Evolutionary conservation across 2,329 filamentous ascomycete genomes (phyloP).

Genomic region (Colletotrichum chlorophyti): DNA sequence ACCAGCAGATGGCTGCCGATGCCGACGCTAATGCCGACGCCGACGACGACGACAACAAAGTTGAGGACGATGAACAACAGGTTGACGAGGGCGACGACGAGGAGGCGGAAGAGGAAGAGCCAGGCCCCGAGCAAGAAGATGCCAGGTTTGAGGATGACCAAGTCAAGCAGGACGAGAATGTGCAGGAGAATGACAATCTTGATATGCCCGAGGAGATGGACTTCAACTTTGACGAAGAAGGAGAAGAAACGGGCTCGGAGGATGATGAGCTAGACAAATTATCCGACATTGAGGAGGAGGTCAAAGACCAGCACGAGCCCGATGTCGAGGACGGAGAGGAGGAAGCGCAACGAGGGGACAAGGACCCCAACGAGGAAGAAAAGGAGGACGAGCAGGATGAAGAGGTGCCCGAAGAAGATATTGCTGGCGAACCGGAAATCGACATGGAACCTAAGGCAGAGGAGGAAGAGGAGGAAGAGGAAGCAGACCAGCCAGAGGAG

Average conservation of each 20-base stretch:
- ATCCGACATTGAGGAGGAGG: conserved; percentile 54
- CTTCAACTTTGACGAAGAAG: conserved; percentile 78
- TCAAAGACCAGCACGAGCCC: conserved; percentile 47
- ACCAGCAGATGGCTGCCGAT: conserved; percentile 65
- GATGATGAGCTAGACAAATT: conserved; percentile 66
- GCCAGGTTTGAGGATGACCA: conserved; percentile 61
- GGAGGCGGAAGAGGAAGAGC: conserved; percentile 62
- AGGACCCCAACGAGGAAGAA: conserved; percentile 40
- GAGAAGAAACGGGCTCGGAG: conserved; percentile 59
- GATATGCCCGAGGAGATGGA: conserved; percentile 90
- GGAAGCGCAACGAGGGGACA: conserved; percentile 38
- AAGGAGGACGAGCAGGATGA: conserved; percentile 37
- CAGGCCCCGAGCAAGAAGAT: conserved; percentile 64
- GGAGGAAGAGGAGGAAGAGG: conserved; percentile 59
- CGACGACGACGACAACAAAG: conserved; percentile 46
- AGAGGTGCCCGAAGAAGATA: conserved; percentile 49
- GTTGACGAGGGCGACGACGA: conserved; percentile 51
- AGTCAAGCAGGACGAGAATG: conserved; percentile 73
- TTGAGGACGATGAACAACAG: conserved; percentile 48
- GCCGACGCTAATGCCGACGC: conserved; percentile 63
- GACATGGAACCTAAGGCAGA: conserved; percentile 60
- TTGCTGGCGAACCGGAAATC: conserved; percentile 38
- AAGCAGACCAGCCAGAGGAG: conserved; percentile 43
- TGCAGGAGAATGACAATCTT: conserved; percentile 81
- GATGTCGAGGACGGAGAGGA: conserved; percentile 41